Evolutionary conservation across 2,329 filamentous ascomycete genomes (phyloP), one percentile per base, ranked within the genome.

Genomic region (Arthrinium puccinioides): DNA sequence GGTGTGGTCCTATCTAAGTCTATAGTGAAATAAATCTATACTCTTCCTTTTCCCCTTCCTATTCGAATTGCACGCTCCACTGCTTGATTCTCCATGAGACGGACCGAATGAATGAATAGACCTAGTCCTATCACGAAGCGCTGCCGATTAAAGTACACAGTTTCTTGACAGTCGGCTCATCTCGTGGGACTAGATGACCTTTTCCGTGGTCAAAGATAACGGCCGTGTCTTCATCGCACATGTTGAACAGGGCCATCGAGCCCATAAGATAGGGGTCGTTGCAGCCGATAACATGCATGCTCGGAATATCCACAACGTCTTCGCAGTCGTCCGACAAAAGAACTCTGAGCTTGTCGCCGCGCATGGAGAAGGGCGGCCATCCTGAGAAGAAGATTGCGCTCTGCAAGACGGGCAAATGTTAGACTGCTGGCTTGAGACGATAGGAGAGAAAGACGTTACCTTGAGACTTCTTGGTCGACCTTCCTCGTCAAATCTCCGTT

Each of bases 321-420:
- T 65, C 62, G 21, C 47, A 57, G 41, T 67, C 57, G 36, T 67
- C 64, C 2, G 60, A 51, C 5, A 67, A 54, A 18, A 48, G 29
- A 18, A 42, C 20, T 18, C 40, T 26, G 13, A 64, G 45, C 11
- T 59, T 41, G 2, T 57, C 47, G 5, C 53, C 51, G 9, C 56
- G 47, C 0, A 55, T 45, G 4, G 49, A 50, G 19, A 63, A 45
- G 9, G 64, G 63, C 3, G 65, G 66, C 61, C 63, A 67, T 1
- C 64, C 67, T 4, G 61, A 60, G 38, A 72, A 62, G 45, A 72
- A 72, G 7, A 71, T 48, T 1, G 61, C 66, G 9, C 57, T 57
- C 45, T 67, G 62, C 39, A 64, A 9, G 9, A 19, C 5, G 19
- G 5, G 2, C 15, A 7, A 20, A 47, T 16, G 32, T 18, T 6